Base-by-base conservation (phyloP, 805 yeast species). In the Candida multigemmis region DNA sequence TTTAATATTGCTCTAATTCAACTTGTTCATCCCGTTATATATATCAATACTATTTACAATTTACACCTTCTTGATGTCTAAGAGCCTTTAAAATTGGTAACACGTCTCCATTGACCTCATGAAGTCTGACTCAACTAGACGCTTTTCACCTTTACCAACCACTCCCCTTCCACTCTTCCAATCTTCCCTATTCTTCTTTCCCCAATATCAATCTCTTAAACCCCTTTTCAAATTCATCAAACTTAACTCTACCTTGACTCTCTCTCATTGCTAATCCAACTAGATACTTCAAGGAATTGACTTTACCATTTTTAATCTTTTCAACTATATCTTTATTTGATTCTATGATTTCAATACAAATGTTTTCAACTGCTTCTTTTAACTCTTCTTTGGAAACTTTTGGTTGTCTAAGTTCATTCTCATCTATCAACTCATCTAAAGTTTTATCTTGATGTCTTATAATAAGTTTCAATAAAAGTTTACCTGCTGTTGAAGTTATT, bases 231-330 rank as follows among this genome's bases (percentile, higher is more conserved):
- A 43, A 55, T 37, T 17, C 37, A 24, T 35, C 49, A 9, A 67
- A 65, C 36, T 36, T 50, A 15, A 68, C 57, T 33, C 57, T 67
- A 3, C 96, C 96, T 38, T 76, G 80, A 2, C 84, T 71, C 30
- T 65, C 57, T 41, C 74, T 73, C 94, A 91, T 84, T 12, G 85
- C 93, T 44, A 71, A 72, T 1, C 96, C 97, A 3, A 91, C 67
- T 30, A 91, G 58, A 42, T 62, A 83, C 41, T 85, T 82, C n/a
- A 89, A 41, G 8, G 86, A 72, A 19, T 69, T 71, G 3, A 26
- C 19, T 36, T 71, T 73, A 2, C 86, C 87, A 0, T 54, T 41
- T 13, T 47, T 46, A 15, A 85, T 65, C 26, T 70, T 71, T 12
- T 59, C 52, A 3, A 81, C 82, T 11, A 78, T 69, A 11, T 69